phyloP scores from a whole-genome alignment of 257 asterid species.

The Jasminum sambac region DNA sequence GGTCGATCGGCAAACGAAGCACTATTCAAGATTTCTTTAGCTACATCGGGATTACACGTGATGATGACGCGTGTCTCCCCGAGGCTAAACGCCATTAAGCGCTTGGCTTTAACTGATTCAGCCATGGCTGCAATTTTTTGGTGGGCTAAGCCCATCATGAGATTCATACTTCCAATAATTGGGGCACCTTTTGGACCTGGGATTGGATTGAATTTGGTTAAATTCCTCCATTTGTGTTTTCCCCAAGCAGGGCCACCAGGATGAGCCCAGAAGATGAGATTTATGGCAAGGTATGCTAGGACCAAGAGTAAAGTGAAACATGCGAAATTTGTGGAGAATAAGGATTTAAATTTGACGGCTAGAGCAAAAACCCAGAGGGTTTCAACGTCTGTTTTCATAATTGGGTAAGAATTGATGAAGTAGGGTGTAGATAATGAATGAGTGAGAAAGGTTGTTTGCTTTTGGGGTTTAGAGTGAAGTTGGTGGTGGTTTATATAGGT shows the following conservation, averaged over 20 bases:
- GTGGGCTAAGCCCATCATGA: constrained; percentile 78
- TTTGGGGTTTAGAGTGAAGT: not conserved
- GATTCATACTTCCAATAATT: constrained; percentile 71
- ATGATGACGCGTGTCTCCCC: constrained; percentile 69
- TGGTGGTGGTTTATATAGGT: not conserved
- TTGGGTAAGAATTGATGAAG: not conserved
- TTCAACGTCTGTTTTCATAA: constrained; percentile 38
- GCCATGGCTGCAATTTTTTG: constrained; percentile 67
- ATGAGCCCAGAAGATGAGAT: constrained; percentile 63
- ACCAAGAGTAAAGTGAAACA: constrained; percentile 29
- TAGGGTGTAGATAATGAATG: not conserved
- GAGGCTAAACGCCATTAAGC: constrained; percentile 76
- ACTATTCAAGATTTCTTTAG: constrained; percentile 55
- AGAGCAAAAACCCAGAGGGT: constrained; percentile 60
- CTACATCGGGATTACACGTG: constrained; percentile 64
- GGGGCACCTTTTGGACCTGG: constrained; percentile 84
- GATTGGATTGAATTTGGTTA: constrained; percentile 32
- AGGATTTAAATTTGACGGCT: constrained; percentile 50
- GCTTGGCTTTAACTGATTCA: constrained; percentile 41
- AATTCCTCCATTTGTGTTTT: constrained; percentile 31
- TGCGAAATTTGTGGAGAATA: constrained; percentile 28
- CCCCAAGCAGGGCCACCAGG: constrained; percentile 97
- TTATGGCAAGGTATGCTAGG: constrained; percentile 39
- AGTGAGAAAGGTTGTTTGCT: not conserved
- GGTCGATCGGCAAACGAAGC: constrained; percentile 72